Conservation (phyloP, 306 rosid species). For the Betula pendula region DNA sequence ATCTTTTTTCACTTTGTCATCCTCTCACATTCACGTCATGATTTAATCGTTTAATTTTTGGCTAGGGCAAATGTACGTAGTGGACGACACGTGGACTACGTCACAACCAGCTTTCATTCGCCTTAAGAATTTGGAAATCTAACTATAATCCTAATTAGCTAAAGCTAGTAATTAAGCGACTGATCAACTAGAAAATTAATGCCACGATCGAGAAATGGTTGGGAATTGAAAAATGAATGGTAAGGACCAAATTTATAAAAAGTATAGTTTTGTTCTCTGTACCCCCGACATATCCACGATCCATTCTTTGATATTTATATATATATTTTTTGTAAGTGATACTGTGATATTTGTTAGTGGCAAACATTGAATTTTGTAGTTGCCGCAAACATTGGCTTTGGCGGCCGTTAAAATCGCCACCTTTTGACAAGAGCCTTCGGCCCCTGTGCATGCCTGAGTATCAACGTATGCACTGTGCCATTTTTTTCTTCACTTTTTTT, state of each 20-base stretch:
- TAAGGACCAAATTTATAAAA: background rate
- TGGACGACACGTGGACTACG: background rate
- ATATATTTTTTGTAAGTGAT: no score
- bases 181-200: background rate
- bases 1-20: no score
- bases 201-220: background rate
- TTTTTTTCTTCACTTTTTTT: no score
- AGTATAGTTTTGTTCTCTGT: background rate
- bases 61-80: background rate
- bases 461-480: no score
- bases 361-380: slow-evolving; percentile 15
- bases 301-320: no score
- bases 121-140: no score
- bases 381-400: slow-evolving; percentile 17
- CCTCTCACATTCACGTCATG: no score
- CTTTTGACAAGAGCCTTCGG: background rate
- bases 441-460: no score
- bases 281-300: background rate
- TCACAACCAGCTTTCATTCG: background rate
- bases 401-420: slow-evolving; percentile 5
- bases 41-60: no score
- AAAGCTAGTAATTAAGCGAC: background rate
- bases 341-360: slow-evolving; percentile 12
- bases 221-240: background rate
- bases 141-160: background rate